Base-by-base conservation (phyloP, 495 filamentous ascomycete species). In the Penicillium cinerascens region DNA sequence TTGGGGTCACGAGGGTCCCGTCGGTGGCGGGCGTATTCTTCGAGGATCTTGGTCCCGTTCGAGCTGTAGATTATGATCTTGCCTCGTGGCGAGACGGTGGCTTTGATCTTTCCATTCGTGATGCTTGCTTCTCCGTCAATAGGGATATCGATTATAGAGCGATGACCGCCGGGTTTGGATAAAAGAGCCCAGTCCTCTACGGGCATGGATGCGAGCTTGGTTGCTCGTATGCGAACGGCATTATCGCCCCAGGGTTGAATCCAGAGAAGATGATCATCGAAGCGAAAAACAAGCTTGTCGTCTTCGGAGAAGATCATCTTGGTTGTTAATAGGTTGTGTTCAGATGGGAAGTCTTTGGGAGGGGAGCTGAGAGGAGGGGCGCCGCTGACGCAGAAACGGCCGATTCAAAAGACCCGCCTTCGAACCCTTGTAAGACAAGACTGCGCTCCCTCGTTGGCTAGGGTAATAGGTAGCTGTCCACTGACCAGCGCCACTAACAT, bases 1-100 rank as follows among this genome's bases (percentile, higher is more conserved):
- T 81, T 82, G 3, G 78, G 80, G 57, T 82, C 78, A 5, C 50
- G 58, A 0, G 74, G 69, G 50, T 81, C 79, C 18, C 54, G 60
- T 13, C 81, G 72, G 47, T 78, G 70, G n/a, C 79, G 73, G 25
- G 73, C 68, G 51, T 80, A 84, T 55, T 84, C 81, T 63, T 84
- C 81, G 0, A 84, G 69, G 8, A 78, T 56, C 40, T 65, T 70
- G 16, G 61, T 71, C 10, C 71, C 76, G 7, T 63, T 57, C 9
- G 65, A 59, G 54, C 82, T 69, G 60, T 63, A 69, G 47, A 83
- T 68, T n/a, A 67, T 79, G 15, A 82, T 44, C 56, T 80, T 82
- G 11, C 78, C 79, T 23, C 67, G 60, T 3, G 52, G 51, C 8
- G 74, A 75, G 23, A 82, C 64, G 16, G 59, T 65, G 2, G 79